phyloP scores from a whole-genome alignment of 371 early-diverging fungal genomes.

The Rhizomucor miehei region DNA sequence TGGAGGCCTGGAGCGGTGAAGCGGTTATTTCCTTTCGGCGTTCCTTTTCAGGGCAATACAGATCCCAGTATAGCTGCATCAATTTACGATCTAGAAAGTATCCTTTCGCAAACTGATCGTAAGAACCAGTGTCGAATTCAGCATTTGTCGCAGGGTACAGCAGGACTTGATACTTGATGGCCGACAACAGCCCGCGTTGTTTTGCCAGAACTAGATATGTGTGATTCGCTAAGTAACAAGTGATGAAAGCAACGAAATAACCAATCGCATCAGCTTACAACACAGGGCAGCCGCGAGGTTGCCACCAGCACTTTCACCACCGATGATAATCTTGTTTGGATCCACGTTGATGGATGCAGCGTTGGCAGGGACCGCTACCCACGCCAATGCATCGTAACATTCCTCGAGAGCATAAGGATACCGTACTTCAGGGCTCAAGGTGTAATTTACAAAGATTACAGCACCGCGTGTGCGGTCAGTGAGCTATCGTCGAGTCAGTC shows the following conservation, averaged over 20 bases:
- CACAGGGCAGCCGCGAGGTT: slow-evolving; percentile 15
- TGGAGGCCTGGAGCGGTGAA: slow-evolving; percentile 17
- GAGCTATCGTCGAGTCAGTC: too few relatives aligned
- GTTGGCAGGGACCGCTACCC: slow-evolving; percentile 13
- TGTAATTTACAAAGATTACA: slow-evolving; percentile 25
- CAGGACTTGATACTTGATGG: slow-evolving; percentile 13
- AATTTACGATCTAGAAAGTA: slow-evolving; percentile 3
- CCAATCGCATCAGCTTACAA: not conserved
- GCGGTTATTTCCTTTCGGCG: not conserved
- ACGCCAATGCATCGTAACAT: slow-evolving; percentile 24
- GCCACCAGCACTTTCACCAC: slow-evolving; percentile 25
- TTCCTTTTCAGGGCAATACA: not conserved
- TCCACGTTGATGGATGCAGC: slow-evolving; percentile 13
- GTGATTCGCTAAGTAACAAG: not conserved
- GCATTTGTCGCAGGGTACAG: slow-evolving; percentile 7
- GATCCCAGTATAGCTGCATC: not conserved
- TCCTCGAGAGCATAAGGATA: slow-evolving; percentile 29
- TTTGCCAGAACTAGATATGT: slow-evolving; percentile 12
- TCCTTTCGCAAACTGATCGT: slow-evolving; percentile 11
- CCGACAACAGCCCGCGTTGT: slow-evolving; percentile 7
- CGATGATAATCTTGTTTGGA: slow-evolving; percentile 11
- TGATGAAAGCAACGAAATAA: not conserved
- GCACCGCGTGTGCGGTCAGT: not conserved
- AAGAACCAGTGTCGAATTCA: not conserved
- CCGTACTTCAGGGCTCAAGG: slow-evolving; percentile 22